These are phyloP conservation scores for Starmera pachycereana DNA, from an alignment of 805 yeast genomes.

Conservation along the genomic window DNA sequence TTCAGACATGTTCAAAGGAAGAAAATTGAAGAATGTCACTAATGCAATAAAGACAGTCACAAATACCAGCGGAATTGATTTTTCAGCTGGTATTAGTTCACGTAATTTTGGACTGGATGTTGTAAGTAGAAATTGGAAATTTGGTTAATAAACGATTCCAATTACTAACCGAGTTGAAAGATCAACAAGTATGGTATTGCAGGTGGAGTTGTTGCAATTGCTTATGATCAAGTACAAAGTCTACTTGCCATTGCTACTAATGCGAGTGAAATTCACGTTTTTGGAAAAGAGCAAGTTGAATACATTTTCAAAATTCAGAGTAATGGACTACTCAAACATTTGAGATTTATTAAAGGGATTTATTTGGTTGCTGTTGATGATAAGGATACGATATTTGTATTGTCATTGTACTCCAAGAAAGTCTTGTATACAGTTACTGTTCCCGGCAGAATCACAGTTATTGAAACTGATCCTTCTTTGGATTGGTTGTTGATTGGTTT, in stretches of 20 bases:
- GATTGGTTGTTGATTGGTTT: constrained; percentile 83
- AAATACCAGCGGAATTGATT: constrained; percentile 11
- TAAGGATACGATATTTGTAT: constrained; percentile 49
- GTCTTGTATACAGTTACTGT: constrained; percentile 51
- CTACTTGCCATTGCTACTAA: constrained; percentile 74
- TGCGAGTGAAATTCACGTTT: constrained; percentile 59
- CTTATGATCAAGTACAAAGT: constrained; percentile 84
- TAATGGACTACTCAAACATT: constrained; percentile 37
- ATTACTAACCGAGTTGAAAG: constrained; percentile 3
- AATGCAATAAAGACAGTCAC: constrained; percentile 23
- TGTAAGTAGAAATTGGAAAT: constrained; percentile 9
- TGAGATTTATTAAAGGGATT: constrained; percentile 70
- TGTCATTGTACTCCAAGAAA: constrained; percentile 57
- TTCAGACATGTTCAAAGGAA: constrained; percentile 22
- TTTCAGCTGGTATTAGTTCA: constrained; percentile 19
- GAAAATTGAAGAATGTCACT: constrained; percentile 20
- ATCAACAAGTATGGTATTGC: constrained; percentile 41
- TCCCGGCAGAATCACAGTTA: constrained; percentile 55
- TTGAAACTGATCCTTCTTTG: constrained; percentile 75
- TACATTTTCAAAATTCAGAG: constrained; percentile 47
- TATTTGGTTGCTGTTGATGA: constrained; percentile 68
- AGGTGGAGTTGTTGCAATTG: constrained; percentile 57
- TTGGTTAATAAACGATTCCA: background rate
- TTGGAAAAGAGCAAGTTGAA: constrained; percentile 77
- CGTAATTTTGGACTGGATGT: constrained; percentile 23